These are phyloP conservation scores for Lactuca saligna DNA, from an alignment of 129 eudicot species.

Conservation along the genomic window DNA sequence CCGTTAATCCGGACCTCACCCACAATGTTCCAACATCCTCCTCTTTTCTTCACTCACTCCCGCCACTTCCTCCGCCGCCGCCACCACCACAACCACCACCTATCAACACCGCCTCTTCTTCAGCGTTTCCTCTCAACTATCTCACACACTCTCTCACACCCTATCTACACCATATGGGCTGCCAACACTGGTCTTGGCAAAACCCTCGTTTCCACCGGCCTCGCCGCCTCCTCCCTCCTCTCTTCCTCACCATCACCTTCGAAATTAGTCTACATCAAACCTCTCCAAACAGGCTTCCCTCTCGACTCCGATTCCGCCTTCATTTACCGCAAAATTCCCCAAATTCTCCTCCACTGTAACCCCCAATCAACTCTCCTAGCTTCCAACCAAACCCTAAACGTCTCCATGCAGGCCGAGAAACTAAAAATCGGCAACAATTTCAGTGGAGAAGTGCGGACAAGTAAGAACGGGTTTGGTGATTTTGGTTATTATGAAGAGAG, in stretches of 20 bases:
- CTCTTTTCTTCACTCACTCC: slow-evolving; percentile 38
- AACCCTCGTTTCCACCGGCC: slow-evolving; percentile 91
- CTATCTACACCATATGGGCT: slow-evolving; percentile 90
- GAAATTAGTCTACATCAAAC: slow-evolving; percentile 69
- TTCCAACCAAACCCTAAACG: slow-evolving; percentile 51
- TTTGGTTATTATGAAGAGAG: slow-evolving; percentile 48
- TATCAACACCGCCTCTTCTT: slow-evolving; percentile 20
- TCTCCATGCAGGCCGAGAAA: slow-evolving; percentile 47
- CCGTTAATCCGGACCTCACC: slow-evolving; percentile 25
- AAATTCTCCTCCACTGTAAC: slow-evolving; percentile 38
- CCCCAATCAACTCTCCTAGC: slow-evolving; percentile 34
- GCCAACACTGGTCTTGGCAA: slow-evolving; percentile 94
- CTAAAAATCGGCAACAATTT: slow-evolving; percentile 7
- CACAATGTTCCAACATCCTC: slow-evolving; percentile 30
- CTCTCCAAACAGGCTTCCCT: slow-evolving; percentile 90
- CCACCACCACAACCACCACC: neutral
- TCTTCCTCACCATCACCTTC: slow-evolving; percentile 25
- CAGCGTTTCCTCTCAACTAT: slow-evolving; percentile 32
- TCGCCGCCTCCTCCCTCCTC: slow-evolving; percentile 62
- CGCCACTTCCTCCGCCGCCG: slow-evolving; percentile 34
- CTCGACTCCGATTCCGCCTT: slow-evolving; percentile 78
- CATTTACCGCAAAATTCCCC: slow-evolving; percentile 51
- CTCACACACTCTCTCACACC: slow-evolving; percentile 77
- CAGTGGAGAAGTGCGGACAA: neutral
- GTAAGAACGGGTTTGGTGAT: slow-evolving; percentile 37